A percentile compares a stretch with the other conserved stretches of the same genome.
Evolutionary conservation across 768 basidiomycete species (phyloP).

Genomic region (Royoungia palumana): DNA sequence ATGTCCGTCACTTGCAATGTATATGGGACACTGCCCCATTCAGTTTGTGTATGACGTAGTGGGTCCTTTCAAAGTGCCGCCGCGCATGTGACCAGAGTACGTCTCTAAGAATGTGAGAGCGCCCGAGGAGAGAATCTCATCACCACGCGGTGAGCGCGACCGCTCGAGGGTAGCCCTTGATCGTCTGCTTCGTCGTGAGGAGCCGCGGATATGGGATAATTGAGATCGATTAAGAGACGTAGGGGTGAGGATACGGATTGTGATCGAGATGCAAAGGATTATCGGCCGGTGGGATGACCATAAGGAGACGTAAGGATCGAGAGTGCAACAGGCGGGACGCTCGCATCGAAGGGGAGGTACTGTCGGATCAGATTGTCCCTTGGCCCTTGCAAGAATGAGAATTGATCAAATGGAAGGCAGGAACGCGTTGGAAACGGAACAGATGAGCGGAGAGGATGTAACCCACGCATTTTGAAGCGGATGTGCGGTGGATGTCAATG

Average conservation of each 20-base stretch:
- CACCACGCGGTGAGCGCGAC: neutral
- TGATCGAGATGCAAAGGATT: constrained; percentile 16
- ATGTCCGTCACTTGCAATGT: no score
- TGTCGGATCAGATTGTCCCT: neutral
- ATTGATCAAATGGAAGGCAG: neutral
- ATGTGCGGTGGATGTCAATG: neutral
- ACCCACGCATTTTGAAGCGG: constrained; percentile 3
- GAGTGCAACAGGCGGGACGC: constrained; percentile 1
- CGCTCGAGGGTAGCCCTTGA: constrained; percentile 1
- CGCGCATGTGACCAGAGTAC: no score
- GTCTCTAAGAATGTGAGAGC: neutral
- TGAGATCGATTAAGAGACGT: constrained; percentile 5
- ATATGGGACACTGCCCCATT: no score
- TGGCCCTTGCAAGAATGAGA: neutral
- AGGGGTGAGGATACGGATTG: constrained; percentile 8
- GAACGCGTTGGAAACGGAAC: neutral
- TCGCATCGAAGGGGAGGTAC: constrained; percentile 1
- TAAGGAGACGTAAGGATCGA: constrained; percentile 12
- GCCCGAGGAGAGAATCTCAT: neutral
- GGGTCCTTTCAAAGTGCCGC: no score
- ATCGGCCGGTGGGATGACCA: neutral
- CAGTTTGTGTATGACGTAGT: no score
- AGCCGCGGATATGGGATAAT: constrained; percentile 5
- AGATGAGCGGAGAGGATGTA: neutral
- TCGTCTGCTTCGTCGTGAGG: constrained; percentile 1